phyloP scores from a whole-genome alignment of 345 rosid genomes.

The Gossypium thurberi region DNA sequence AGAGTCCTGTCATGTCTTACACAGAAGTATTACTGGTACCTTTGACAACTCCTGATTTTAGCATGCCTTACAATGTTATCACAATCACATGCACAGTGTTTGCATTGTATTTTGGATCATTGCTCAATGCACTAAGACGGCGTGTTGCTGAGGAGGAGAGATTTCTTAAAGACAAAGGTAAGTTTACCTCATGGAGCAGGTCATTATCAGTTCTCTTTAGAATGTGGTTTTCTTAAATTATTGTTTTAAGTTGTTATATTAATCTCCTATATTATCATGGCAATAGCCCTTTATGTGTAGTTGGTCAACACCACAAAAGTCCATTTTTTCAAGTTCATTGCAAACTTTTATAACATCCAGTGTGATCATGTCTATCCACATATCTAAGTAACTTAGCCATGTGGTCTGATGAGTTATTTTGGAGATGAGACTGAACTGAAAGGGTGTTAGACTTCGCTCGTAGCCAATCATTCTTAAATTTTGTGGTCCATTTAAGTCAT shows the following conservation, averaged over 20 bases:
- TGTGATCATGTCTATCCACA: not conserved
- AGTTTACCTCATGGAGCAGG: conserved; percentile 3
- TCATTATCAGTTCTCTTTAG: not conserved
- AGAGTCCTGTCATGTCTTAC: conserved; percentile 52
- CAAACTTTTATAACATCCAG: conserved; percentile 3
- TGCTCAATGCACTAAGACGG: conserved; percentile 75
- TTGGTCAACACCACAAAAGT: not conserved
- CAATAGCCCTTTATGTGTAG: not conserved
- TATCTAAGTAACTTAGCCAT: not conserved
- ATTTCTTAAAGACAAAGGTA: conserved; percentile 62
- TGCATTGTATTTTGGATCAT: conserved; percentile 86
- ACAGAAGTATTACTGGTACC: conserved; percentile 91
- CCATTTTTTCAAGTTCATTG: conserved; percentile 2
- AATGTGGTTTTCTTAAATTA: not conserved
- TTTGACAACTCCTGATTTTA: conserved; percentile 93
- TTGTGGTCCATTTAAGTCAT: not conserved
- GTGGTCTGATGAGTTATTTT: not conserved
- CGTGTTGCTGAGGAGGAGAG: conserved; percentile 82
- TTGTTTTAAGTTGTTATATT: not conserved
- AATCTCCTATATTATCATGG: not conserved
- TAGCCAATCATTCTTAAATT: not conserved
- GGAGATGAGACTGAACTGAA: not conserved
- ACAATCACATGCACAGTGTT: conserved; percentile 89
- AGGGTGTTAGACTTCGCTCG: not conserved
- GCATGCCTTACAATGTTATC: conserved; percentile 98